Evolutionary conservation across 2,329 filamentous ascomycete genomes (phyloP).

Genomic region (Alternaria solani): DNA sequence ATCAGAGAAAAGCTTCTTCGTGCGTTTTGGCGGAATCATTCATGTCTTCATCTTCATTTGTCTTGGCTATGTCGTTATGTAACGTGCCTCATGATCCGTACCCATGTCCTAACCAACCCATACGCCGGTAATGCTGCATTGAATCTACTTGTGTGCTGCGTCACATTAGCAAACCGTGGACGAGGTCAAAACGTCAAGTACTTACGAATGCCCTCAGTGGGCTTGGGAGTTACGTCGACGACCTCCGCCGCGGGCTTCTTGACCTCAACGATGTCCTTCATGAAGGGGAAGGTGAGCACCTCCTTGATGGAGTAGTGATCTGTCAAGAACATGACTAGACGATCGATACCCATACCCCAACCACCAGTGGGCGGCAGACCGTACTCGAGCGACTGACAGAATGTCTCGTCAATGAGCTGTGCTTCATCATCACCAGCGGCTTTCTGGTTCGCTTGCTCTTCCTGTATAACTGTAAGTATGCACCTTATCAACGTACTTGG

Average conservation of each 20-base stretch:
- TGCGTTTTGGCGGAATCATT: background rate
- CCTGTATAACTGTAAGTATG: slow-evolving; percentile 19
- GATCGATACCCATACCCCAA: slow-evolving; percentile 96
- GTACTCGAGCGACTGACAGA: slow-evolving; percentile 88
- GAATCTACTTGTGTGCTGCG: slow-evolving; percentile 33
- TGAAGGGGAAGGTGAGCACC: slow-evolving; percentile 95
- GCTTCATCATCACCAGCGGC: slow-evolving; percentile 97
- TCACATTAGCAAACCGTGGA: slow-evolving; percentile 9
- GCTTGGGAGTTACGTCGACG: slow-evolving; percentile 65
- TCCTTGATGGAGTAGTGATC: slow-evolving; percentile 97
- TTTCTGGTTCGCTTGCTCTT: slow-evolving; percentile 93
- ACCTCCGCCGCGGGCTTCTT: slow-evolving; percentile 67
- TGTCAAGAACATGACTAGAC: slow-evolving; percentile 93
- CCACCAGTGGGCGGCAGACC: slow-evolving; percentile 90
- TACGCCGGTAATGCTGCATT: slow-evolving; percentile 26
- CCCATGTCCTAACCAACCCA: slow-evolving; percentile 4
- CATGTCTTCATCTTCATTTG: slow-evolving; percentile 1
- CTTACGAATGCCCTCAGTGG: slow-evolving; percentile 66
- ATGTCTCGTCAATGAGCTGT: slow-evolving; percentile 94
- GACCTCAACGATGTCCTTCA: slow-evolving; percentile 73
- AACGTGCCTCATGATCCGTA: slow-evolving; percentile 18
- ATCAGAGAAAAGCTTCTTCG: background rate
- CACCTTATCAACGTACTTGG: background rate
- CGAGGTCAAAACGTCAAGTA: slow-evolving; percentile 1
- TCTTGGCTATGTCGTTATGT: slow-evolving; percentile 11